Evolutionary conservation across 2,329 filamentous ascomycete species (phyloP).

Genomic region (Colletotrichum sp.): DNA sequence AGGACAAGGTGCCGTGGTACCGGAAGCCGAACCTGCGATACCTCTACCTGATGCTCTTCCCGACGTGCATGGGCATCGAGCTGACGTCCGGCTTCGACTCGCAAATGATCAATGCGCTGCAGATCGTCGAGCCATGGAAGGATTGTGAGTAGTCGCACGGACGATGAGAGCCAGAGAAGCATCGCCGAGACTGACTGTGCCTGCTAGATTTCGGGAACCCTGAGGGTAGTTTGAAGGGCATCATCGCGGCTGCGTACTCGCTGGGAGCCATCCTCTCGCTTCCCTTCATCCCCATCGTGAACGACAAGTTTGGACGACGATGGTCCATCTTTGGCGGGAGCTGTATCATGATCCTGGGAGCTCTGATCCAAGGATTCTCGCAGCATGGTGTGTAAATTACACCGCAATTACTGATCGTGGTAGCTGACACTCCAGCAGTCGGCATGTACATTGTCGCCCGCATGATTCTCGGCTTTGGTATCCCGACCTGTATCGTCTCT

Average conservation of each 20-base stretch:
- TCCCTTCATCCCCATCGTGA: constrained; percentile 61
- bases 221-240: constrained; percentile 50
- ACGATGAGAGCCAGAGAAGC: neutral
- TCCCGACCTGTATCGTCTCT: constrained; percentile 63
- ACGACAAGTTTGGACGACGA: constrained; percentile 59
- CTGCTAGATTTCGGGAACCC: constrained; percentile 49
- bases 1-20: constrained; percentile 56
- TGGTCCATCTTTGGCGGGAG: constrained; percentile 63
- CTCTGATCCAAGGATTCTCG: constrained; percentile 59
- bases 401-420: neutral
- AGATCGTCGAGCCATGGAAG: constrained; percentile 42
- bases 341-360: constrained; percentile 57
- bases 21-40: constrained; percentile 62
- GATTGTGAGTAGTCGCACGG: constrained; percentile 31
- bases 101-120: constrained; percentile 50
- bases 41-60: constrained; percentile 64
- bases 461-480: constrained; percentile 65
- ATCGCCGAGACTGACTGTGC: constrained; percentile 11
- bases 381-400: constrained; percentile 40
- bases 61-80: constrained; percentile 67
- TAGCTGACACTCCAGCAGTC: constrained; percentile 23
- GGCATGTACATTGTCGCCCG: constrained; percentile 66
- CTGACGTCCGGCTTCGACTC: constrained; percentile 51
- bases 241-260: constrained; percentile 64
- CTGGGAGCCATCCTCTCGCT: constrained; percentile 64